phyloP scores from a whole-genome alignment of 2,329 filamentous ascomycete genomes.

The Exophiala lecanii-corni region DNA sequence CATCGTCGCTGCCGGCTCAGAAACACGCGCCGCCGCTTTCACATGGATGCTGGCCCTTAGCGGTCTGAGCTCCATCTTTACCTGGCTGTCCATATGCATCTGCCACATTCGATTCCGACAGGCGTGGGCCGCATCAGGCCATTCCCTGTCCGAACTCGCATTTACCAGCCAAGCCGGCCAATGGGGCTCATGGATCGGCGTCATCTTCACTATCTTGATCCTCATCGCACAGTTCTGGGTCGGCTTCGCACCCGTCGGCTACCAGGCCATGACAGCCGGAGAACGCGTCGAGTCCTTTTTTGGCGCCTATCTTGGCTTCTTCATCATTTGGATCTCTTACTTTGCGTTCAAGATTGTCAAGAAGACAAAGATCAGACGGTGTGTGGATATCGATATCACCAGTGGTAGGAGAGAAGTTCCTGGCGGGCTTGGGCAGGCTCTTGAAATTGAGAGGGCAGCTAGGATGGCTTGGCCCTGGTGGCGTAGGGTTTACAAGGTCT shows the following conservation, averaged over 20 bases:
- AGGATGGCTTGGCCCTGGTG: conserved; percentile 64
- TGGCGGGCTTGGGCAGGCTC: conserved; percentile 61
- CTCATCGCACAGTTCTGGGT: conserved; percentile 85
- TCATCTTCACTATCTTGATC: conserved; percentile 69
- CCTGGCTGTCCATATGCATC: conserved; percentile 48
- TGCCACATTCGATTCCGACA: conserved; percentile 80
- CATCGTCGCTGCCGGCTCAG: conserved; percentile 50
- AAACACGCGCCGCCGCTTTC: conserved; percentile 50
- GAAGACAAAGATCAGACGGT: conserved; percentile 53
- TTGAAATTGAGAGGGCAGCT: conserved; percentile 76
- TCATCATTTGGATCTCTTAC: conserved; percentile 55
- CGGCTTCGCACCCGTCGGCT: conserved; percentile 68
- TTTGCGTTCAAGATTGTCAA: conserved; percentile 59
- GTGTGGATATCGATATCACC: conserved; percentile 62
- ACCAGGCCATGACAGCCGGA: conserved; percentile 45
- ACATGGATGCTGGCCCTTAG: conserved; percentile 76
- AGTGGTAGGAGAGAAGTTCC: conserved; percentile 60
- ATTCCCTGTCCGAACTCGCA: conserved; percentile 69
- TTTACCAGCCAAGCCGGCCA: conserved; percentile 77
- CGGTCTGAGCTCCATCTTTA: conserved; percentile 68
- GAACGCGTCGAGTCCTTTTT: conserved; percentile 59
- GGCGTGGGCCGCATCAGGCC: conserved; percentile 66
- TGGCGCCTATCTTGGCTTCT: conserved; percentile 52
- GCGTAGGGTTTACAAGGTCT: conserved; percentile 68
- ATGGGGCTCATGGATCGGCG: conserved; percentile 73